phyloP scores from a whole-genome alignment of 2,329 filamentous ascomycete species.

The Claviceps cyperi region DNA sequence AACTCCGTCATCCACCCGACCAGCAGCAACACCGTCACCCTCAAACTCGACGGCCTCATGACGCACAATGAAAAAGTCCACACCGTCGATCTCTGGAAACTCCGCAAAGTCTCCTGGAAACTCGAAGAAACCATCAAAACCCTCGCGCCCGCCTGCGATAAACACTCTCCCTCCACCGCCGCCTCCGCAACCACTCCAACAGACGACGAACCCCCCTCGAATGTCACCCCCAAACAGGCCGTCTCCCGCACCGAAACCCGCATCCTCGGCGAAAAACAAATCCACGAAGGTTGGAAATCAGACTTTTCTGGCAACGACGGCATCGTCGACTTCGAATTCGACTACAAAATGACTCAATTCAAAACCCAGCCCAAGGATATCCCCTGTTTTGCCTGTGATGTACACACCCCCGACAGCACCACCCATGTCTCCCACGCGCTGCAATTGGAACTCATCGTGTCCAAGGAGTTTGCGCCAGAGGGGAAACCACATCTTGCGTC shows the following conservation, averaged over 20 bases:
- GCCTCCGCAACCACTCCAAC: slow-evolving; percentile 10
- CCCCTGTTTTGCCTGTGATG: slow-evolving; percentile 60
- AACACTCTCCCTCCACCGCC: slow-evolving; percentile 41
- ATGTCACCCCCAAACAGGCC: slow-evolving; percentile 39
- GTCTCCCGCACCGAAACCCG: slow-evolving; percentile 60
- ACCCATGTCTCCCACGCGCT: slow-evolving; percentile 70
- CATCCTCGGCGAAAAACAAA: slow-evolving; percentile 63
- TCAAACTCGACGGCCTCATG: slow-evolving; percentile 77
- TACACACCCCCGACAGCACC: slow-evolving; percentile 55
- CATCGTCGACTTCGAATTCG: slow-evolving; percentile 39
- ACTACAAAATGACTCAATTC: slow-evolving; percentile 36
- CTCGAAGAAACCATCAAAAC: slow-evolving; percentile 78
- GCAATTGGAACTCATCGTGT: slow-evolving; percentile 84
- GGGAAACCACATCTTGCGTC: slow-evolving; percentile 55
- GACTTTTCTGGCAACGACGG: slow-evolving; percentile 38
- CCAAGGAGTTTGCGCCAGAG: slow-evolving; percentile 71
- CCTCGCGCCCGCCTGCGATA: slow-evolving; percentile 63
- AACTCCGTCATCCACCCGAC: slow-evolving; percentile 76
- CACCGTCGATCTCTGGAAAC: slow-evolving; percentile 67
- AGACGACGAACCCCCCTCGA: slow-evolving; percentile 10
- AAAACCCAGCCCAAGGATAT: slow-evolving; percentile 32
- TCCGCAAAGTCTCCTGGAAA: slow-evolving; percentile 85
- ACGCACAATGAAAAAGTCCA: slow-evolving; percentile 52
- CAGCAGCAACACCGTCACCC: slow-evolving; percentile 62
- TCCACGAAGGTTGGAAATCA: slow-evolving; percentile 85